Evolutionary conservation across 2,329 filamentous ascomycete species (phyloP), one percentile per base, ranked within the genome.

Genomic region (Neoascochyta sp.): DNA sequence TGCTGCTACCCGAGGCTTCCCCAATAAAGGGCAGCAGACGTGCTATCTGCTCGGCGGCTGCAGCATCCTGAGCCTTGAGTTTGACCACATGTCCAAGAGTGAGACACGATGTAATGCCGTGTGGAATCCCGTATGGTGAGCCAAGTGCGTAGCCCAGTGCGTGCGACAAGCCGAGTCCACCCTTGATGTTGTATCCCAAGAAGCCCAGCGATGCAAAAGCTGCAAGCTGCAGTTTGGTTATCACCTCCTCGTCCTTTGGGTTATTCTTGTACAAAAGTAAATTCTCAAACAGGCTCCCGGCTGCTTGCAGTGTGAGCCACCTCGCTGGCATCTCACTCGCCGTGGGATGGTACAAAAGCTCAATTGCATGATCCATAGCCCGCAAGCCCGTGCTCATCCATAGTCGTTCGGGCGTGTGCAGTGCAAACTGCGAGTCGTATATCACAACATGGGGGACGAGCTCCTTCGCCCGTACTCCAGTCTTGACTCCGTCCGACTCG

Each of bases 281-380:
- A 31, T 67, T 57, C 10, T 56, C 60, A 52, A 76, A 76, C 2
- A 78, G 54, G 3, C 59, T 62, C 2, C 48, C 56, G 0, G 71
- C 68, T 3, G 73, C 67, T 16, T 62, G 61, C 16, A 75, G 38
- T 1, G 60, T 54, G 38, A 71, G 54, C 41, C 66, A 62, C n/a
- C 67, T 63, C 11, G 63, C 65, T 0, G 73, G 74, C 47, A 75
- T 64, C 46, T 76, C 73, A 1, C 64, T 65, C 2, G 70, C 63
- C 0, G 66, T 69, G 1, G 70, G 69, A 35, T 78, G 70, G 41
- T 76, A 76, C 36, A 74, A 54, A 2, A 68, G 35, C 47, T 78
- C 74, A 27, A 77, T 58, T 0, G 74, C 72, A 40, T 78, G 74
- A 43, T 77, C 74, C 32, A 78, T 52, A 0, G 74, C 71, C 9